These are phyloP conservation scores for Flaveria linearis DNA, from an alignment of 129 eudicot genomes.

Conservation along the genomic window DNA sequence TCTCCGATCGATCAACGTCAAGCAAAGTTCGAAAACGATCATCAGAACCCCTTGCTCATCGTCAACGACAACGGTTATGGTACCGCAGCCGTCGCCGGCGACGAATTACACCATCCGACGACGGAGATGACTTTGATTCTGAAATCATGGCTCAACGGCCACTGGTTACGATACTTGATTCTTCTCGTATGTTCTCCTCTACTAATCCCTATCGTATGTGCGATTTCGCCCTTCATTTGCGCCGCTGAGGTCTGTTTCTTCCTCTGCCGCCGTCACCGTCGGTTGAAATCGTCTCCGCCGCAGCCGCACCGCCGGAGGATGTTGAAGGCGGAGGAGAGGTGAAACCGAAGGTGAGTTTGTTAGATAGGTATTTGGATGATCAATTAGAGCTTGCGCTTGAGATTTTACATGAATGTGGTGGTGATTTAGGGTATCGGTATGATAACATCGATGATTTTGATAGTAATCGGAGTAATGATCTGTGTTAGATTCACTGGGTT, in stretches of 20 bases:
- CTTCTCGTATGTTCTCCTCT: constrained; percentile 50
- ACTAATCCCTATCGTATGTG: constrained; percentile 48
- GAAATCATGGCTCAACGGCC: constrained; percentile 48
- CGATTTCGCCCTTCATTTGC: constrained; percentile 43
- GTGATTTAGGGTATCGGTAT: constrained; percentile 39
- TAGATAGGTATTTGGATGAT: constrained; percentile 63
- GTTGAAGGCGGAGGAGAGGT: constrained; percentile 32
- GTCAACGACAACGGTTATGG: constrained; percentile 25
- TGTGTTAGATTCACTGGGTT: constrained; percentile 19
- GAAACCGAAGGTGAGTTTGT: constrained; percentile 33
- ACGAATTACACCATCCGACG: constrained; percentile 27
- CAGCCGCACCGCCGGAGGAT: constrained; percentile 19
- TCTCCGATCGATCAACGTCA: constrained; percentile 12
- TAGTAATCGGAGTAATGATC: constrained; percentile 23
- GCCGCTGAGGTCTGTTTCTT: constrained; percentile 39
- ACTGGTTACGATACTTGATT: constrained; percentile 42
- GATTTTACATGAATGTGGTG: constrained; percentile 43
- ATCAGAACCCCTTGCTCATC: constrained; percentile 19
- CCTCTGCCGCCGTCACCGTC: constrained; percentile 21
- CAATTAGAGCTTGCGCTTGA: constrained; percentile 55
- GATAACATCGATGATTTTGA: constrained; percentile 31
- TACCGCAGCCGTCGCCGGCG: constrained; percentile 22
- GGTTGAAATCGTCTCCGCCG: constrained; percentile 24
- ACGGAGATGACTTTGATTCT: constrained; percentile 38
- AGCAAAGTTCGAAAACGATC: constrained; percentile 20